Base-by-base conservation (phyloP, 768 basidiomycete genomes). In the Kwoniella europaea region DNA sequence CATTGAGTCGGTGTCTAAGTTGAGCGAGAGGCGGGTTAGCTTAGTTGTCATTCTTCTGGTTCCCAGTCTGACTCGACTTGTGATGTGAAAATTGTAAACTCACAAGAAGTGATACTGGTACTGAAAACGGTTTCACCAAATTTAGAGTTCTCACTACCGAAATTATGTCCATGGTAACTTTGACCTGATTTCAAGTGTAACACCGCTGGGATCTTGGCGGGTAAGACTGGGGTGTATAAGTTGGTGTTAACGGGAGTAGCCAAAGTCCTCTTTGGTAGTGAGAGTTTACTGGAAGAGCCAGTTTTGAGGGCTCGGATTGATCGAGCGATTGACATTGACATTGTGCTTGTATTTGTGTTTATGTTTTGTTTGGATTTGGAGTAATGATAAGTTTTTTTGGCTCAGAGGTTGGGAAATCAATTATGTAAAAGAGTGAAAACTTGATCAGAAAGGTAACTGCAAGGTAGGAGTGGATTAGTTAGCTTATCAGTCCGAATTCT, bases 121-220 rank as follows among this genome's bases (percentile, higher is more conserved):
- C 94, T 96, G 85, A 99, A 99, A 35, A 99, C 97, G 1, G 96
- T 97, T 87, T 99, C 97, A 64, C 97, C 97, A 85, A 88, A 98
- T 65, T 90, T 89, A 80, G 92, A 94, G 78, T 87, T 90, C 55
- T 90, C 89, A 27, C 92, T 90, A 73, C 97, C 97, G 82, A 99
- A 99, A 4, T 91, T 91, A 53, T 89, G 88, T 22, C 97, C 97
- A 62, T 86, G 81, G 88, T 97, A 99, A 9, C 92, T 91, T 84
- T 99, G 91, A 60, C 97, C 97, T 16, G 92, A 90, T 85, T 95
- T 94, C 61, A 99, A 88, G 85, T 98, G 95, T 29, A 99, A 87
- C 1, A 89, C 87, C 6, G 95, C 97, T 13, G 96, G 95, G 24
- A 82, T 71, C 60, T 79, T 77, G 41, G 79, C 70, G 2, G 81